Base-by-base conservation (phyloP, 2,329 filamentous ascomycete genomes). In the Bipolaris gigantea region DNA sequence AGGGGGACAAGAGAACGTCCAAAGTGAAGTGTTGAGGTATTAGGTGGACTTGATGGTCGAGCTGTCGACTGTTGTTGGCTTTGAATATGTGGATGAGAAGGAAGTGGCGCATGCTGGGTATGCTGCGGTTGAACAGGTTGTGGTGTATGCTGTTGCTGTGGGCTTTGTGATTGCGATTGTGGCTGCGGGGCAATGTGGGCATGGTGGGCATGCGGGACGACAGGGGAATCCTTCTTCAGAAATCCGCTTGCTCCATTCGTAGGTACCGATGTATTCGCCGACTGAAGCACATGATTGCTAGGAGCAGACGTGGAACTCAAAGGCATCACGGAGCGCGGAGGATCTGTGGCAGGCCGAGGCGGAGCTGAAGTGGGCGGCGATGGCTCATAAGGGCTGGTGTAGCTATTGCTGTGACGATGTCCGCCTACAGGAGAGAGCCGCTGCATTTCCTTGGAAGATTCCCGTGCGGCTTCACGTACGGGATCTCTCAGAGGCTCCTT, bases 321-420 rank as follows among this genome's bases (percentile, higher is more conserved):
- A 3, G 59, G 50, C 2, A 62, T 56, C 38, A 50, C 61, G 36
- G 61, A 60, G 6, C 59, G 59, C 19, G 59, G 47, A 19, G 59
- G 45, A 10, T 57, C 63, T 3, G 61, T 48, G 23, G 43, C 40
- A 48, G 53, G 55, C 40, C 60, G 61, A 32, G 53, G 46, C 13
- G 48, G 36, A 5, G 60, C 33, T 10, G 55, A 42, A 33, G 45
- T 55, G 34, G 59, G 60, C 11, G 67, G 57, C 19, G 64, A 60
- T 10, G 65, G 59, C 33, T 69, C 65, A 48, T 72, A 72, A 1
- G 69, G 69, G 36, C 69, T 72, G 3, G 65, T 66, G 34, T 72
- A 72, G 19, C 50, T 59, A 41, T 57, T 56, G n/a, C 50, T 55
- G 33, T 65, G 57, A 27, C 63, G 57, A 40, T 58, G 53, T 19